Percentiles rank a stretch among this genome's conserved stretches.
These are phyloP conservation scores for Hemileccinum rubropunctum DNA, from an alignment of 768 basidiomycete genomes.

Conservation along the genomic window DNA sequence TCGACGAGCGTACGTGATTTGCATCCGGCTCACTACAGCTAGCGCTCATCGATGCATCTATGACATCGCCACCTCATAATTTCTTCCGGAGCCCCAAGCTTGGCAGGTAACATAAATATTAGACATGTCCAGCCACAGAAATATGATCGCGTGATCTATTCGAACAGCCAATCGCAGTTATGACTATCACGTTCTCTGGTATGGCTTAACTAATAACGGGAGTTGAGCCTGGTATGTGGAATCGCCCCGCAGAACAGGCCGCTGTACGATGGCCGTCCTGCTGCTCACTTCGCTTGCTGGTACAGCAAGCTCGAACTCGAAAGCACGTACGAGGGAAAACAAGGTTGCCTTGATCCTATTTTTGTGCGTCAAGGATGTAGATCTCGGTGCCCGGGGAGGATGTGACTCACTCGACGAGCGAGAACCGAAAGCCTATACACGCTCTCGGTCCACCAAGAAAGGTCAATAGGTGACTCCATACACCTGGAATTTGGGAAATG, in stretches of 20 bases:
- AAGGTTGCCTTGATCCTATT: constrained; percentile 7
- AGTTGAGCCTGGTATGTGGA: background rate
- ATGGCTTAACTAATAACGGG: background rate
- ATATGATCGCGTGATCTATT: no score
- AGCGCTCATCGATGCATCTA: no score
- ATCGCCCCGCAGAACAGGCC: constrained; percentile 3
- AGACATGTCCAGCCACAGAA: no score
- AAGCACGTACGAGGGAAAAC: constrained; percentile 9
- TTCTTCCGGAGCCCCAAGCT: no score
- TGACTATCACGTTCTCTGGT: background rate
- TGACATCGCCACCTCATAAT: no score
- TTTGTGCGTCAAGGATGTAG: background rate
- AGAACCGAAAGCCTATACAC: constrained; percentile 38
- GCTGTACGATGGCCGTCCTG: background rate
- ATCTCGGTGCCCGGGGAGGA: background rate
- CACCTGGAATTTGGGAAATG: constrained; percentile 48
- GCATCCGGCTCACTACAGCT: no score
- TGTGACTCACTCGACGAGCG: constrained; percentile 52
- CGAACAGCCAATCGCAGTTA: no score
- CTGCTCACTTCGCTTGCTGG: constrained; percentile 2
- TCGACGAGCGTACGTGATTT: no score
- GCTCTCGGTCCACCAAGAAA: constrained; percentile 64
- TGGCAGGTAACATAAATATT: no score
- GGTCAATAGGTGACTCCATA: constrained; percentile 56
- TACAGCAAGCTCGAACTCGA: constrained; percentile 10